A percentile compares a stretch with the other conserved stretches of the same genome.
phyloP scores from a whole-genome alignment of 768 basidiomycete genomes.

The Leucocoprinus sp. region DNA sequence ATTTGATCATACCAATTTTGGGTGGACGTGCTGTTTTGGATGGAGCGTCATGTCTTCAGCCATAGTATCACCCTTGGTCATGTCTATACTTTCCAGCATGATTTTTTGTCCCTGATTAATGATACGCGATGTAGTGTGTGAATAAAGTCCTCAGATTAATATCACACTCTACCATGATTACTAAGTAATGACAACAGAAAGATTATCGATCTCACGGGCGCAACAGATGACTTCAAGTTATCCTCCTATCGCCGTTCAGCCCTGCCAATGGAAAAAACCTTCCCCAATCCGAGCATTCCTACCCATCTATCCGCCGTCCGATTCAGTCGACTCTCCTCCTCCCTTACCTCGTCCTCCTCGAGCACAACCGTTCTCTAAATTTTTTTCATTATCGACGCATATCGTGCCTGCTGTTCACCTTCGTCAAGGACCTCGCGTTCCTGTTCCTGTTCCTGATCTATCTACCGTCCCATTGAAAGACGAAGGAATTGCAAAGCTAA shows the following conservation, averaged over 20 bases:
- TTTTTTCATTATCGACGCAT: slow-evolving; percentile 43
- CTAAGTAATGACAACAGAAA: too few relatives aligned
- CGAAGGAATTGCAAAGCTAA: slow-evolving; percentile 15
- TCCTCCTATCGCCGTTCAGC: neutral
- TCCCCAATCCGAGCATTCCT: slow-evolving; percentile 7
- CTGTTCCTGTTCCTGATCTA: slow-evolving; percentile 24
- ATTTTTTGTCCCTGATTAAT: too few relatives aligned
- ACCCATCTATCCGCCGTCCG: slow-evolving; percentile 31
- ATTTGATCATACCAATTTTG: too few relatives aligned
- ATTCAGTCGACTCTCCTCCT: slow-evolving; percentile 25
- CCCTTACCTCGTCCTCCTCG: slow-evolving; percentile 31
- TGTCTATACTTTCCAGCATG: too few relatives aligned
- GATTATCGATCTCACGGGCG: too few relatives aligned
- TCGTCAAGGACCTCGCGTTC: slow-evolving; percentile 34
- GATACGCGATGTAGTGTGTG: too few relatives aligned
- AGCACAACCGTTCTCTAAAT: slow-evolving; percentile 23
- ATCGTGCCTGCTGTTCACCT: slow-evolving; percentile 46
- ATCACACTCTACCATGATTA: too few relatives aligned
- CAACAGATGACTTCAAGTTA: slow-evolving; percentile 4
- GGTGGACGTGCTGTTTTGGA: too few relatives aligned
- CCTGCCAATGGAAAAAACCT: slow-evolving; percentile 19
- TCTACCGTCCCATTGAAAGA: slow-evolving; percentile 29
- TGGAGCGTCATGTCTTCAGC: too few relatives aligned
- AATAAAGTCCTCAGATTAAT: too few relatives aligned
- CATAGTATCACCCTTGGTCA: too few relatives aligned